A percentile compares a stretch with the other conserved stretches of the same genome.
phyloP scores from a whole-genome alignment of 2,329 filamentous ascomycete genomes.

The Trichoderma sp. region DNA sequence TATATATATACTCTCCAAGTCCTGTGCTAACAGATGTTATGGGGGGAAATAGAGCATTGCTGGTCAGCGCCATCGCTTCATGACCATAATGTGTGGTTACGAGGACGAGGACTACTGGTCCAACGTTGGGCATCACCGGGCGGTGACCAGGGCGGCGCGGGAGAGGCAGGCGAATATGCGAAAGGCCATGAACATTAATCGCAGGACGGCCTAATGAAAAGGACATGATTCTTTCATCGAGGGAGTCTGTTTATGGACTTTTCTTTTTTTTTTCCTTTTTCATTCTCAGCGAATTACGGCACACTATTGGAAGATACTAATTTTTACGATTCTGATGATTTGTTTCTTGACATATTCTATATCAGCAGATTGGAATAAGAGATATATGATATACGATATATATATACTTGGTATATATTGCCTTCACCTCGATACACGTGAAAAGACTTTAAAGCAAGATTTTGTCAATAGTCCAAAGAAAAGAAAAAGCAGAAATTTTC shows the following conservation, averaged over 20 bases:
- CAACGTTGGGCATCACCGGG: slow-evolving; percentile 10
- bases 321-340: neutral
- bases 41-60: slow-evolving; percentile 55
- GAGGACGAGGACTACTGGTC: slow-evolving; percentile 34
- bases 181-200: neutral
- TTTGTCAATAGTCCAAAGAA: neutral
- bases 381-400: neutral
- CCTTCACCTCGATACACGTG: neutral
- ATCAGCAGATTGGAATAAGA: neutral
- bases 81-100: slow-evolving; percentile 57
- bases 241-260: neutral
- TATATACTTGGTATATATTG: neutral
- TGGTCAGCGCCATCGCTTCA: slow-evolving; percentile 58
- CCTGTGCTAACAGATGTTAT: neutral
- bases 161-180: slow-evolving; percentile 10
- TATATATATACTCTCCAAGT: neutral
- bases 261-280: neutral
- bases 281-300: neutral
- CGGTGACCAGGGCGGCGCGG: slow-evolving; percentile 12
- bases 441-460: neutral
- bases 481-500: neutral
- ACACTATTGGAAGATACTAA: neutral
- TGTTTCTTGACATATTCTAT: neutral
- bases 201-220: neutral
- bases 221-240: no score